Evolutionary conservation across 2,329 filamentous ascomycete genomes (phyloP).

Genomic region (Aspergillus tanneri): DNA sequence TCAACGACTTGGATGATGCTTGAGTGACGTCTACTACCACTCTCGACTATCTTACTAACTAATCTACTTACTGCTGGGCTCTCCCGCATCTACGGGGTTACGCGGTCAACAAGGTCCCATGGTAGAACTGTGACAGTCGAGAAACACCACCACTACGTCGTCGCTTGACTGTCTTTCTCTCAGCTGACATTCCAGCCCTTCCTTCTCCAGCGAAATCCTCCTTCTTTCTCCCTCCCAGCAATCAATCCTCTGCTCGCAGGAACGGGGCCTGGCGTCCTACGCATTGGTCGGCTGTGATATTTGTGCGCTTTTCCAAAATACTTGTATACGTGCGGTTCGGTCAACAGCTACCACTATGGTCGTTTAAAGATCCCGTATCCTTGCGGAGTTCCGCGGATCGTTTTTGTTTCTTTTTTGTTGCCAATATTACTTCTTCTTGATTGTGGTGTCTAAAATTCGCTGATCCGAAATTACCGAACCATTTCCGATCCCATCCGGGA

Average conservation of each 20-base stretch:
- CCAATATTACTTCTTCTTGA: constrained; percentile 11
- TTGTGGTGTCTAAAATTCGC: background rate
- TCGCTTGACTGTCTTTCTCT: background rate
- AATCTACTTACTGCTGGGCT: background rate
- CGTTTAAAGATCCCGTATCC: background rate
- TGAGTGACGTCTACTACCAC: constrained; percentile 15
- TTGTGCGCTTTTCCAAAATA: background rate
- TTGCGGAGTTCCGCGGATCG: constrained; percentile 1
- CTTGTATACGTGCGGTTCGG: background rate
- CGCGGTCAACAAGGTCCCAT: constrained; percentile 23
- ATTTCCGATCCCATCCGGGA: background rate
- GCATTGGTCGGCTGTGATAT: background rate
- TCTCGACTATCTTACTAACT: background rate
- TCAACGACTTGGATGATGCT: constrained; percentile 14
- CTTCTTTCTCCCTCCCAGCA: constrained; percentile 1
- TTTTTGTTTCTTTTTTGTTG: background rate
- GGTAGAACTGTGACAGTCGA: constrained; percentile 23
- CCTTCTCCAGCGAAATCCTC: constrained; percentile 3
- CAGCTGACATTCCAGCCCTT: background rate
- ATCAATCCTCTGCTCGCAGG: constrained; percentile 9
- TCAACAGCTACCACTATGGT: background rate
- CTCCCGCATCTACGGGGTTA: constrained; percentile 17
- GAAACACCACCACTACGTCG: constrained; percentile 9
- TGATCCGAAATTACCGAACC: background rate
- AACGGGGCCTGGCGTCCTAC: constrained; percentile 3